phyloP scores from a whole-genome alignment of 2,329 filamentous ascomycete genomes.

The Fusarium nelsonii region DNA sequence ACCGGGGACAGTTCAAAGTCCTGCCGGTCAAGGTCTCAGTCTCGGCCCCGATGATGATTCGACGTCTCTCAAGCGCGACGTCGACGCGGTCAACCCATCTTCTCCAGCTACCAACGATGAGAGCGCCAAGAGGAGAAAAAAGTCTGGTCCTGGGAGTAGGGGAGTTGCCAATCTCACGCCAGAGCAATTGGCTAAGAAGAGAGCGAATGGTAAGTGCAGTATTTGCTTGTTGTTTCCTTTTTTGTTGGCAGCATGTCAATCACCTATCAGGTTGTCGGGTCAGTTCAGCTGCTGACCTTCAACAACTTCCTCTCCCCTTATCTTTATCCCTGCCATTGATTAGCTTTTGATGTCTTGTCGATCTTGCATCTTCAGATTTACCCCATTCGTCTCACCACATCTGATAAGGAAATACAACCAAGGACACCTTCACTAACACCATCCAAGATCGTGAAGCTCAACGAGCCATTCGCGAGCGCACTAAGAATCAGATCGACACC shows the following conservation, averaged over 20 bases:
- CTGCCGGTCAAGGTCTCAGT: slow-evolving; percentile 21
- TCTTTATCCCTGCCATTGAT: neutral
- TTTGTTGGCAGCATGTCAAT: neutral
- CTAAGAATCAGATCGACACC: slow-evolving; percentile 81
- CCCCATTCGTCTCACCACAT: slow-evolving; percentile 6
- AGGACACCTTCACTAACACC: slow-evolving; percentile 29
- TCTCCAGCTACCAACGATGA: slow-evolving; percentile 43
- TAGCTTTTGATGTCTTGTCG: neutral
- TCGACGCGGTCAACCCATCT: slow-evolving; percentile 28
- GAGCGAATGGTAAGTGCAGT: slow-evolving; percentile 65
- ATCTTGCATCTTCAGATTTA: slow-evolving; percentile 9
- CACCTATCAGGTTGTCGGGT: neutral
- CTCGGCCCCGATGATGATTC: slow-evolving; percentile 27
- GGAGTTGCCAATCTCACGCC: slow-evolving; percentile 75
- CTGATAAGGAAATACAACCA: slow-evolving; percentile 6
- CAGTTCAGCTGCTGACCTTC: slow-evolving; percentile 6
- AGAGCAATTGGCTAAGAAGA: slow-evolving; percentile 78
- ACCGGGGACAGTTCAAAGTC: slow-evolving; percentile 36
- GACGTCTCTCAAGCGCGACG: slow-evolving; percentile 42
- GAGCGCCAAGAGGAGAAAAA: slow-evolving; percentile 61
- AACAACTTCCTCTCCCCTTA: neutral
- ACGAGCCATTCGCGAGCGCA: slow-evolving; percentile 84
- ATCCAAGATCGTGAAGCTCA: slow-evolving; percentile 83
- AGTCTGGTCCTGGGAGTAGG: slow-evolving; percentile 58
- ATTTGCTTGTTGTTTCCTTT: neutral